Percentiles rank a stretch among this genome's conserved stretches.
Evolutionary conservation across 1,284 basidiomycete species (phyloP).

Genomic region (Sparassis latifolia): DNA sequence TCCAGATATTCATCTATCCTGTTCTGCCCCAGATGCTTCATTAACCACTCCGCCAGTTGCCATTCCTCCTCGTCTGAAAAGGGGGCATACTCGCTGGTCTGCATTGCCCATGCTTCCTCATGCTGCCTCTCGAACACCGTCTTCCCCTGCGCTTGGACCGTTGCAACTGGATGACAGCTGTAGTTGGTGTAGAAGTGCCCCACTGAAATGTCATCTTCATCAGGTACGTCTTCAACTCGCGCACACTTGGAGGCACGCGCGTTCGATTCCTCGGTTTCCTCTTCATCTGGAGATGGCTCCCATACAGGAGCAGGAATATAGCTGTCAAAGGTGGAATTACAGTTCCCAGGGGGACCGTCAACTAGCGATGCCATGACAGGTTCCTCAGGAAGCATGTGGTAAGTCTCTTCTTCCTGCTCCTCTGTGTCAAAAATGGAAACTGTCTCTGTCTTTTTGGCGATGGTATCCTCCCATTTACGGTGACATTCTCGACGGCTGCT

Average conservation of each 20-base stretch:
- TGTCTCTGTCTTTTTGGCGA: neutral
- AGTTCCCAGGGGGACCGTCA: too few species aligned
- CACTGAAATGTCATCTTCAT: neutral
- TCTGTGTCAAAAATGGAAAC: neutral
- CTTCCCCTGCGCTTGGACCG: neutral
- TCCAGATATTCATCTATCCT: constrained; percentile 19
- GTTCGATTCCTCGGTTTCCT: neutral
- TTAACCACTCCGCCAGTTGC: constrained; percentile 18
- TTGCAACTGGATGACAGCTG: neutral
- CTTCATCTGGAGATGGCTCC: neutral
- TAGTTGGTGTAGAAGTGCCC: neutral
- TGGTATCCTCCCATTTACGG: neutral
- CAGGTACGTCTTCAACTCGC: neutral
- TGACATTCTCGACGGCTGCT: neutral
- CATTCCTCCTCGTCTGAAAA: constrained; percentile 12
- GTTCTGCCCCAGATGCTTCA: constrained; percentile 13
- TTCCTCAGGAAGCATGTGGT: too few species aligned
- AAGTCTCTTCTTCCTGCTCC: too few species aligned
- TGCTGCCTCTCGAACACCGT: neutral
- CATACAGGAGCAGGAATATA: neutral
- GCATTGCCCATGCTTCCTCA: neutral
- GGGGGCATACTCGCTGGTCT: neutral
- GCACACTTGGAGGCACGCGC: neutral
- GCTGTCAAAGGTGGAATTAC: neutral
- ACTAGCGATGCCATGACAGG: too few species aligned